Evolutionary conservation across 1,139 yeast species (phyloP), one percentile per base, ranked within the genome.

Genomic region (Schwanniomyces etchellsii): DNA sequence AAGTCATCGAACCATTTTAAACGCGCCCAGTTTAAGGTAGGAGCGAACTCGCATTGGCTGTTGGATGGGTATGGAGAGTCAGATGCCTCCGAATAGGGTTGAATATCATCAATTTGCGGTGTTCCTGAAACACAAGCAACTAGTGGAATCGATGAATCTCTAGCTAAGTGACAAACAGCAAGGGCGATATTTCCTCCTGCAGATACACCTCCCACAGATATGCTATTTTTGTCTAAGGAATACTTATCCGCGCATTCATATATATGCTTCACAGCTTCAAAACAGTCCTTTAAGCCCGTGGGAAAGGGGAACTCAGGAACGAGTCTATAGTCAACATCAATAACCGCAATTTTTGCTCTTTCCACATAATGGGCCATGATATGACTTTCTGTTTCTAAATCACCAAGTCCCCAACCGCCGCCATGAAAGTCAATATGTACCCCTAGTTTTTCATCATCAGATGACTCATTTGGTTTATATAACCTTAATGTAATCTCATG

Each of bases 291-390:
- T 20, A 50, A 31, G 22, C 40, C 37, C n/a, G 46, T 41, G n/a
- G 54, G 50, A 25, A 36, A 49, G 5, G 40, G 37, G 30, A 25
- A 38, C 20, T 50, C 55, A 5, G 55, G 56, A 18, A 50, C 46
- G 28, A 57, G 42, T 24, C 65, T 43, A 40, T 62, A 62, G 30
- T 58, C 62, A 17, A 60, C 61, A 32, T 55, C 56, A 20, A 57
- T 48, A 10, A 57, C 55, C 3, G 50, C 53, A 24, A 51, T 36
- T 14, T 38, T 38, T 5, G 52, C 42, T 15, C 33, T 31, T 6
- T 42, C 34, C 15, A 40, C 48, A 32, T 48, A 47, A 28, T 48
- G 48, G 24, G 41, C 41, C 24, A 16, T 7, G 21, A 18, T 18
- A n/a, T 18, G 21, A n/a, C 27, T 28, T 17, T 55, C 61, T 3